Evolutionary conservation across 176 grass and related monocot genomes (phyloP), one percentile per base, ranked within the genome.

Genomic region (Raddia distichophylla): DNA sequence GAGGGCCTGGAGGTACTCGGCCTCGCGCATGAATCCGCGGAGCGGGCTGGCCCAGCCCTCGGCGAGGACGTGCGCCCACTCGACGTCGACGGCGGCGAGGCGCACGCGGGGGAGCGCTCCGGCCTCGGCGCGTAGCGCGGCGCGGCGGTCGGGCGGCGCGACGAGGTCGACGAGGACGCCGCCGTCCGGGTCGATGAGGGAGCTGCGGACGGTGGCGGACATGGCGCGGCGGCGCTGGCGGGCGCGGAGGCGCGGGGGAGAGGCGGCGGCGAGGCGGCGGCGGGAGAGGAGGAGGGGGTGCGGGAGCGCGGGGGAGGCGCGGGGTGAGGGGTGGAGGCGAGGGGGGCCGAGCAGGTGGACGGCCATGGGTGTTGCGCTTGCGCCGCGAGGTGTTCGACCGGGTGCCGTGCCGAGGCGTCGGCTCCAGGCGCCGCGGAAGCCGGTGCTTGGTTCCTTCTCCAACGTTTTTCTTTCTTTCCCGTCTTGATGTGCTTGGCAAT

Each of bases 11-110:
- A 98, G 77, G 88, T 98, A 98, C 88, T 98, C 90, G 27, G 54
- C 32, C 81, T 98, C 95, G 22, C 95, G 78, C 95, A 98, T 98
- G 88, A 98, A 98, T 0, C 95, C 95, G 15, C 88, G 82, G 14
- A 98, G 90, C 60, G 95, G 95, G 46, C 92, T 94, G 2, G 95
- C 92, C 92, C 95, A 98, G 0, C 95, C 95, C 87, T 98, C 95
- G 54, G 95, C 85, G 47, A 98, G 88, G 71, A 98, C 92, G 82
- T 98, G 92, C 75, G 91, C 86, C 95, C 95, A 95, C 90, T 94
- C 90, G 13, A 98, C 46, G 75, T 98, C 95, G 58, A 98, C 85
- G 63, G 68, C 35, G 0, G 69, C 51, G 8, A 94, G 74, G 54
- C 55, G 68, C 53, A 94, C 76, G 0, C 78, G 72, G 20, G 92